Evolutionary conservation across 208 protist species (phyloP).

Genomic region (Trypanosoma avium): DNA sequence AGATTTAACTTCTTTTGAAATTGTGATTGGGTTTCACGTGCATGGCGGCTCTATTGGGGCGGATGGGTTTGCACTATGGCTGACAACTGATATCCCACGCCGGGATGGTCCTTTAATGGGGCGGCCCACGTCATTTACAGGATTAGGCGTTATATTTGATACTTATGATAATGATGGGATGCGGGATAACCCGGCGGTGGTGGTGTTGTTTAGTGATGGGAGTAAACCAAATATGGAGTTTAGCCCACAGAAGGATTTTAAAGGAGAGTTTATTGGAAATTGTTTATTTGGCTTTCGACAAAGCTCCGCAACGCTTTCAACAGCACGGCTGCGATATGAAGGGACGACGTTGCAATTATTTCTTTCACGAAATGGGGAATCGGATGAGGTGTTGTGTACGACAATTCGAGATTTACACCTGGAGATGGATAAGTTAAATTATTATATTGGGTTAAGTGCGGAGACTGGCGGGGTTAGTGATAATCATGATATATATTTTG

Average conservation of each 20-base stretch:
- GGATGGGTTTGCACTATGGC: slow-evolving; percentile 85
- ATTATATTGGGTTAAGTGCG: slow-evolving; percentile 71
- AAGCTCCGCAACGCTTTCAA: slow-evolving; percentile 32
- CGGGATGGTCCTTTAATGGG: slow-evolving; percentile 69
- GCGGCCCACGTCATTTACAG: slow-evolving; percentile 58
- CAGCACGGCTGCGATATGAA: slow-evolving; percentile 57
- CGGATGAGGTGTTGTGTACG: slow-evolving; percentile 50
- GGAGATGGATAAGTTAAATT: slow-evolving; percentile 24
- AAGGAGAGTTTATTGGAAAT: slow-evolving; percentile 38
- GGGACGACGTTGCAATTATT: slow-evolving; percentile 37
- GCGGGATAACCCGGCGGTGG: slow-evolving; percentile 78
- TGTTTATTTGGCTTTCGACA: slow-evolving; percentile 67
- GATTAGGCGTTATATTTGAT: slow-evolving; percentile 85
- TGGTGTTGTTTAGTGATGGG: slow-evolving; percentile 54
- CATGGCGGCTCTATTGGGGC: slow-evolving; percentile 34
- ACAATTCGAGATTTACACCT: slow-evolving; percentile 37
- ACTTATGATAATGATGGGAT: slow-evolving; percentile 88
- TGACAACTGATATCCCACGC: slow-evolving; percentile 34
- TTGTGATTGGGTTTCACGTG: slow-evolving; percentile 78
- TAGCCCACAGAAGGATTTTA: slow-evolving; percentile 57
- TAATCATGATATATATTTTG: slow-evolving; percentile 77
- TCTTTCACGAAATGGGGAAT: slow-evolving; percentile 44
- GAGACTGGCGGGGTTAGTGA: slow-evolving; percentile 57
- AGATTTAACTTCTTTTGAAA: slow-evolving; percentile 79
- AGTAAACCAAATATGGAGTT: slow-evolving; percentile 20